Evolutionary conservation across 495 filamentous ascomycete species (phyloP), one percentile per base, ranked within the genome.

Genomic region (Arthonia radiata): DNA sequence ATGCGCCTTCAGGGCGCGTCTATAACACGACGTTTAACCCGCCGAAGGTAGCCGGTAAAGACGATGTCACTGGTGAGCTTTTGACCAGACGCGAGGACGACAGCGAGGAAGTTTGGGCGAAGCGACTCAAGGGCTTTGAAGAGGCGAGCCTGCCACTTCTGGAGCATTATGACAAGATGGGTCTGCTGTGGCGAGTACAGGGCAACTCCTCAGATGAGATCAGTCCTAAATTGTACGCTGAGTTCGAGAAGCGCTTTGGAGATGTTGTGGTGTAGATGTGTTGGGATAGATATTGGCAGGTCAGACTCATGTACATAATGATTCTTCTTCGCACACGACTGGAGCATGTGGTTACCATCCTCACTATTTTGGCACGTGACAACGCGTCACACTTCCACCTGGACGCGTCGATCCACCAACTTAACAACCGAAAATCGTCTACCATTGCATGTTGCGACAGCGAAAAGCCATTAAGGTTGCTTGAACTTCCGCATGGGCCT

Each of bases 181-280:
- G 78, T n/a, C 71, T 90, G 17, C 46, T 97, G 30, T 83, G 72
- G 75, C 72, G 69, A 17, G 81, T 93, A 2, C 50, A 74, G 35
- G 86, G 86, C 5, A 64, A 83, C 39, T 77, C 67, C 36, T 89
- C 76, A 36, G 73, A 97, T 47, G 83, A 94, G 58, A 97, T 97
- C 28, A 80, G 61, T 11, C 86, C 86, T 5, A 64, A 75, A 50
- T 49, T 97, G 8, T 68, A 75, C 38, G 53, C 56, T 5, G 83
- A 90, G 48, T 68, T 97, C 41, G 68, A 71, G 47, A 59, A 51
- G 31, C 55, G 70, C 30, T 97, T 97, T 56, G 10, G 12, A 15
- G 18, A 31, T 21, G 29, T 11, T 3, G 8, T n/a, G n/a, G n/a
- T n/a, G n/a, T n/a, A n/a, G n/a, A n/a, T n/a, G n/a, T n/a, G n/a